A percentile compares a stretch with the other conserved stretches of the same genome.
Evolutionary conservation across 148 eudicot species (phyloP).

Genomic region (Rhododendron mucronatum): DNA sequence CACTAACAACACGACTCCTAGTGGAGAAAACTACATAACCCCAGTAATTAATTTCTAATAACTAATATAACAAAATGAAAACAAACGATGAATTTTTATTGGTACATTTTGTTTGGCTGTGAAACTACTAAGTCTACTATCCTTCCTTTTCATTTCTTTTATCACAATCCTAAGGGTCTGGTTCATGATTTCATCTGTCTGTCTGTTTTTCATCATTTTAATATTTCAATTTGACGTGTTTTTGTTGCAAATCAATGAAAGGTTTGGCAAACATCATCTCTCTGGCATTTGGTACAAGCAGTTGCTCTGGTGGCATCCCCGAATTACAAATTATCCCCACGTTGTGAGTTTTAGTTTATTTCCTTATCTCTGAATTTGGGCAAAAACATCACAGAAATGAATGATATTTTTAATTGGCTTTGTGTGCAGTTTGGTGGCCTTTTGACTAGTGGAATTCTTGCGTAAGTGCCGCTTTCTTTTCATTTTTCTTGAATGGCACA

Average conservation of each 20-base stretch:
- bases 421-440: neutral
- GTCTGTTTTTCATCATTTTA: neutral
- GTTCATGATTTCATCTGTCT: neutral
- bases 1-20: too few relatives aligned
- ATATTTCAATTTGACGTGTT: neutral
- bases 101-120: neutral
- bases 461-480: neutral
- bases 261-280: conserved; percentile 1
- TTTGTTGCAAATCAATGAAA: neutral
- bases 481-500: neutral
- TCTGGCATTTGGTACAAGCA: neutral
- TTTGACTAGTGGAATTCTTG: neutral
- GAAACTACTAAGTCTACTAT: neutral
- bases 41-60: too few relatives aligned
- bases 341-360: neutral
- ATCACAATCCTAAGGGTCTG: neutral
- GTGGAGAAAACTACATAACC: too few relatives aligned
- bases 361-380: neutral
- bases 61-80: too few relatives aligned
- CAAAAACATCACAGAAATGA: neutral
- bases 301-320: neutral
- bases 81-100: neutral
- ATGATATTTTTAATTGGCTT: neutral
- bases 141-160: neutral
- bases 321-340: neutral